Evolutionary conservation across 192 early-diverging fungal genomes (phyloP).

Genomic region (Podila verticillata): DNA sequence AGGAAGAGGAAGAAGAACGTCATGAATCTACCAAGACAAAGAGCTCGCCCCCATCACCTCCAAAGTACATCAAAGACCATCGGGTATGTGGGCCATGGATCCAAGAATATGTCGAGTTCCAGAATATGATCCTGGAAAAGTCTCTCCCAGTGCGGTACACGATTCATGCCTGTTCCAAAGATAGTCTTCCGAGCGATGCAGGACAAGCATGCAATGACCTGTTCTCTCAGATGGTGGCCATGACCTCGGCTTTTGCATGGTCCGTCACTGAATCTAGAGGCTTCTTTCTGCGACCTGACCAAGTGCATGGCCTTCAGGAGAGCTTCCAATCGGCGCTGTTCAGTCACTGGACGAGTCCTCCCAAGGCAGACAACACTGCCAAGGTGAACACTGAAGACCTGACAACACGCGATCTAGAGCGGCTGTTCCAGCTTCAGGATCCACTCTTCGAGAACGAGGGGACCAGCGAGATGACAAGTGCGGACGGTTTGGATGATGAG

Average conservation of each 20-base stretch:
- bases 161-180: conserved; percentile 18
- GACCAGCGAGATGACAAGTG: not conserved
- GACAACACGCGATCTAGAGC: conserved; percentile 1
- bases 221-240: conserved; percentile 29
- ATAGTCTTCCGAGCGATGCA: not conserved
- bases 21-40: not conserved
- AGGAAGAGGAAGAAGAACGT: not conserved
- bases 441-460: conserved; percentile 3
- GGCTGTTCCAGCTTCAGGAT: conserved; percentile 7
- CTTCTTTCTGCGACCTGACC: conserved; percentile 18
- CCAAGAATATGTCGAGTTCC: conserved; percentile 13
- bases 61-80: conserved; percentile 4
- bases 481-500: not conserved
- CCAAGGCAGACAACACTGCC: not conserved
- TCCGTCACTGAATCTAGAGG: conserved; percentile 19
- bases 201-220: conserved; percentile 6
- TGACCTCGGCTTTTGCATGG: conserved; percentile 25
- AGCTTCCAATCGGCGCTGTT: conserved; percentile 9
- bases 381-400: conserved; percentile 14
- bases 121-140: conserved; percentile 11
- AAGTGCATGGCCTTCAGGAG: conserved; percentile 6
- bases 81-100: conserved; percentile 23
- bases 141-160: conserved; percentile 11
- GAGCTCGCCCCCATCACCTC: not conserved
- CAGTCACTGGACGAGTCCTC: conserved; percentile 5